Evolutionary conservation across 2,329 filamentous ascomycete genomes (phyloP), one percentile per base, ranked within the genome.

Genomic region (Colletotrichum neosansevieriae): DNA sequence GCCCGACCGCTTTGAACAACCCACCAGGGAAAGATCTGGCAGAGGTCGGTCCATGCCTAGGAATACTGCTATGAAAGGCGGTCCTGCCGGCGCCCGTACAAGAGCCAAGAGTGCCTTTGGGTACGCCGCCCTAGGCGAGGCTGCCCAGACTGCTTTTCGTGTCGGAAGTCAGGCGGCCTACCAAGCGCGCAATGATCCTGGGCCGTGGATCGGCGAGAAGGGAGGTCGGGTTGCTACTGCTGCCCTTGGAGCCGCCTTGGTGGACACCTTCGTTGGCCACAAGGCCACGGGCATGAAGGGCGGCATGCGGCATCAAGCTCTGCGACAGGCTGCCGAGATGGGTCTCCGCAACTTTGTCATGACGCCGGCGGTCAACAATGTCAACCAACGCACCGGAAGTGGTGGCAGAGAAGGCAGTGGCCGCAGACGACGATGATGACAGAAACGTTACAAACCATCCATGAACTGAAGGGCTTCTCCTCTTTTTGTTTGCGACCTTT

Each of bases 111-210:
- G 64, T 42, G 72, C 64, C 21, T 64, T 68, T 11, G 56, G 50
- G 15, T 71, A 71, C 51, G 68, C 67, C 9, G 70, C 66, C 32
- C 47, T 67, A 6, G 66, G 67, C n/a, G 69, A 68, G n/a, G 82
- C 83, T 0, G 82, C 82, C 1, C 79, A 81, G 3, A 83, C 83
- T 2, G 84, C 84, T 3, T 74, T 86, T 1, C 79, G 81, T 38
- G 84, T 84, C 1, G 84, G 83, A 40, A 84, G 83, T 2, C 77
- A 85, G 54, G 83, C 84, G 3, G 82, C 82, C 9, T 82, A 84
- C 76, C 79, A 82, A 54, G 77, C 82, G 54, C 81, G 82, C 56
- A 78, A 81, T 51, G 81, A 84, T 15, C 77, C 79, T 1, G 81
- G 83, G 2, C 75, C 79, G 1, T 86, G 84, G 84, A 74, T 83